These are phyloP conservation scores for Pontederia paniculata DNA, from an alignment of 176 grass and related monocot species.

Conservation along the genomic window DNA sequence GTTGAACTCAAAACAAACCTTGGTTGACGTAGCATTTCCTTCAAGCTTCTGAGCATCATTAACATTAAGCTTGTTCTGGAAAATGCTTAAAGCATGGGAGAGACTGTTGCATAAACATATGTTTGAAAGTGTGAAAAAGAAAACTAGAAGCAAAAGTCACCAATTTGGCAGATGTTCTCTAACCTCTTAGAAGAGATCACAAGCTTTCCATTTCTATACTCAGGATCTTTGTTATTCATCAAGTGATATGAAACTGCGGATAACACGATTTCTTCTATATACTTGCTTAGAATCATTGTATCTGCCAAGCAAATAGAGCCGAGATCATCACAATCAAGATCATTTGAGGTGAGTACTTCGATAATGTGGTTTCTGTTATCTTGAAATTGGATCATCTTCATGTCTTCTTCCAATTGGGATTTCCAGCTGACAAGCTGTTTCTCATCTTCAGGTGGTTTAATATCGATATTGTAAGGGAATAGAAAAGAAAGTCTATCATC, in stretches of 20 bases:
- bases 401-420: conserved; percentile 85
- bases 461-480: conserved; percentile 64
- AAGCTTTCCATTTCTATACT: conserved; percentile 66
- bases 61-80: conserved; percentile 45
- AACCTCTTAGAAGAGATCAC: conserved; percentile 72
- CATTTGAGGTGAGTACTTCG: conserved; percentile 64
- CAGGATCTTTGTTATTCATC: conserved; percentile 70
- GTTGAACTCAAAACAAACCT: conserved; percentile 27
- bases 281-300: conserved; percentile 54
- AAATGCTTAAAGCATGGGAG: conserved; percentile 63
- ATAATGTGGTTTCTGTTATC: conserved; percentile 73
- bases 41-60: conserved; percentile 50
- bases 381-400: conserved; percentile 74
- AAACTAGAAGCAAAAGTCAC: conserved; percentile 6
- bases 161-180: neutral
- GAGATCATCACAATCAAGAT: conserved; percentile 77
- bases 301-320: conserved; percentile 57
- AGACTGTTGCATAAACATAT: conserved; percentile 33
- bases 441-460: conserved; percentile 59
- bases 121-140: conserved; percentile 17
- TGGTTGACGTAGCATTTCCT: conserved; percentile 12
- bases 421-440: conserved; percentile 74
- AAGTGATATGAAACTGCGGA: conserved; percentile 76
- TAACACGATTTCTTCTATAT: conserved; percentile 70
- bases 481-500: conserved; percentile 50